Evolutionary conservation across 192 early-diverging fungal species (phyloP).

Genomic region (Borealophlyctis nickersoniae): DNA sequence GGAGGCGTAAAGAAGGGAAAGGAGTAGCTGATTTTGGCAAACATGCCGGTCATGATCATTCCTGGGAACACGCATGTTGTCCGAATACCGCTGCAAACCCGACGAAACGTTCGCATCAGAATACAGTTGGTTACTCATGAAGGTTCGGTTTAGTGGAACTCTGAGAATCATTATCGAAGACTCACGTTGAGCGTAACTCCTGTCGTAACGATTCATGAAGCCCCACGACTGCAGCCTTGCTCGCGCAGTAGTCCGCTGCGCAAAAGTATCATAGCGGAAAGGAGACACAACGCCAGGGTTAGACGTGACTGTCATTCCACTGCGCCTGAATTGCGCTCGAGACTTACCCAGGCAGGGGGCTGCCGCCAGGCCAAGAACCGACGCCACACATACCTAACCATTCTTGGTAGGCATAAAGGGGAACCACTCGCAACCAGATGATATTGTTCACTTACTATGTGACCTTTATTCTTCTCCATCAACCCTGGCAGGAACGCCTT

Average conservation of each 20-base stretch:
- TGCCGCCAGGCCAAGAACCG: slow-evolving; percentile 35
- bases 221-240: slow-evolving; percentile 71
- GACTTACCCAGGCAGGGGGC: slow-evolving; percentile 23
- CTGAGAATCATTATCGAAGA: slow-evolving; percentile 10
- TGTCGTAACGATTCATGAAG: slow-evolving; percentile 74
- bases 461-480: slow-evolving; percentile 68
- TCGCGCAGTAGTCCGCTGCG: slow-evolving; percentile 70
- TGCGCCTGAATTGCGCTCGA: background rate
- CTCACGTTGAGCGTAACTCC: slow-evolving; percentile 65
- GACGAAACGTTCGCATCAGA: too few relatives aligned
- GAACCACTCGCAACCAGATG: too few relatives aligned
- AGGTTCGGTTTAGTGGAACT: too few relatives aligned
- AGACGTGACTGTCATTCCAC: too few relatives aligned
- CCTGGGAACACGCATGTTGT: slow-evolving; percentile 72
- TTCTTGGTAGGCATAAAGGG: background rate
- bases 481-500: slow-evolving; percentile 75
- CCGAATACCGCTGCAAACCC: slow-evolving; percentile 50
- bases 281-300: too few relatives aligned
- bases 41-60: slow-evolving; percentile 69
- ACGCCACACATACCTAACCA: slow-evolving; percentile 39
- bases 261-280: too few relatives aligned
- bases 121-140: background rate
- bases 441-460: slow-evolving; percentile 80
- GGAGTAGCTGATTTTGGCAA: slow-evolving; percentile 56
- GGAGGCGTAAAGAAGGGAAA: slow-evolving; percentile 62